Percentiles rank a stretch among this genome's conserved stretches.
Evolutionary conservation across 768 basidiomycete species (phyloP).

Genomic region (Tulasnella sp.): DNA sequence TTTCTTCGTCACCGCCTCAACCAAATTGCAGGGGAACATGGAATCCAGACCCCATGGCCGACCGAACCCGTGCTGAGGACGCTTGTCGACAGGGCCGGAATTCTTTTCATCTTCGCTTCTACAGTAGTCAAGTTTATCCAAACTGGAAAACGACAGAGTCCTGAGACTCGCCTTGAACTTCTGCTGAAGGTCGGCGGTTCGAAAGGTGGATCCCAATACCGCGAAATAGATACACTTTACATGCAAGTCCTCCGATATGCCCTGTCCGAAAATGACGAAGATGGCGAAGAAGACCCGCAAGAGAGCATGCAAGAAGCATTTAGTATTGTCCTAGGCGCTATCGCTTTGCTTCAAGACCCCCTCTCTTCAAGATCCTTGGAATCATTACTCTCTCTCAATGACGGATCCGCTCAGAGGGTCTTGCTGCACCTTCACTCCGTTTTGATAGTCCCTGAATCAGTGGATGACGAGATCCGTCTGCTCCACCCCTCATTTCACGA

Average conservation of each 20-base stretch:
- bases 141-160: not conserved
- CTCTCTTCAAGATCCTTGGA: slow-evolving; percentile 11
- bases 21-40: not conserved
- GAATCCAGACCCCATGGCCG: not conserved
- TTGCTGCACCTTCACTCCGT: slow-evolving; percentile 19
- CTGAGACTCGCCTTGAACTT: not conserved
- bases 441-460: not conserved
- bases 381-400: not conserved
- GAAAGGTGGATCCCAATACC: not conserved
- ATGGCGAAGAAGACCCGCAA: not conserved
- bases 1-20: slow-evolving; percentile 23
- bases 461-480: slow-evolving; percentile 2
- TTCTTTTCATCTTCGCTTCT: slow-evolving; percentile 21
- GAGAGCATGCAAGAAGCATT: not conserved
- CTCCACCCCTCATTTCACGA: slow-evolving; percentile 29
- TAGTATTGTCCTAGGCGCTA: not conserved
- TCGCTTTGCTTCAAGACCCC: not conserved
- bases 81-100: not conserved
- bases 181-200: not conserved
- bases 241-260: not conserved
- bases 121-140: not conserved
- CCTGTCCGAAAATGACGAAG: not conserved
- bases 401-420: not conserved
- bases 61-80: not conserved
- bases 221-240: not conserved